Conservation (phyloP, 306 rosid species). For the Carpinus viminea region DNA sequence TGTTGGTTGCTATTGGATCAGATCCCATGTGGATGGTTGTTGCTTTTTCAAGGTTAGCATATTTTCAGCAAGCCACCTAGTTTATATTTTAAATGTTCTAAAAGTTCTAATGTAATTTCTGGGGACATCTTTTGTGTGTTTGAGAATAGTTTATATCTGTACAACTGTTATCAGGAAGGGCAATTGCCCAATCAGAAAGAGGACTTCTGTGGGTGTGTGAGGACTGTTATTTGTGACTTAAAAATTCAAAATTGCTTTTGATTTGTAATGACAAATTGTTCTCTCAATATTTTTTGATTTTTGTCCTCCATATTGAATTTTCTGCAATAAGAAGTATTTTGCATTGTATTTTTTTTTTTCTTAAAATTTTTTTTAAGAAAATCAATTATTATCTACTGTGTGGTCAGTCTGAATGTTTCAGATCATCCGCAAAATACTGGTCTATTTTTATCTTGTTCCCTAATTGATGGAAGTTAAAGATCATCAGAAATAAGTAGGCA, state of each 20-base stretch:
- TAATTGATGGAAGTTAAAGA: background rate
- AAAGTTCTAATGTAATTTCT: constrained; percentile 20
- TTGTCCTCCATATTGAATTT: background rate
- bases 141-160: constrained; percentile 22
- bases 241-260: background rate
- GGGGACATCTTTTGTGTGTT: constrained; percentile 19
- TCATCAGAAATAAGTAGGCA: background rate
- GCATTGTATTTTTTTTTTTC: background rate
- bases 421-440: background rate
- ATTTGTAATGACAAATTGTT: background rate
- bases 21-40: constrained; percentile 19
- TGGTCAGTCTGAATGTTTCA: background rate
- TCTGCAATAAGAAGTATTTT: background rate
- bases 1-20: background rate
- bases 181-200: constrained; percentile 28
- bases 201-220: constrained; percentile 8
- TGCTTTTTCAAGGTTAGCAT: constrained; percentile 34
- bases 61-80: constrained; percentile 11
- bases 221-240: background rate
- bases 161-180: constrained; percentile 14
- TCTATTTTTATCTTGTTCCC: background rate
- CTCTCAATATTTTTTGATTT: background rate
- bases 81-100: constrained; percentile 6
- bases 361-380: background rate
- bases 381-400: background rate